phyloP scores from a whole-genome alignment of 345 rosid species.

The Eucalyptus tenuipes region DNA sequence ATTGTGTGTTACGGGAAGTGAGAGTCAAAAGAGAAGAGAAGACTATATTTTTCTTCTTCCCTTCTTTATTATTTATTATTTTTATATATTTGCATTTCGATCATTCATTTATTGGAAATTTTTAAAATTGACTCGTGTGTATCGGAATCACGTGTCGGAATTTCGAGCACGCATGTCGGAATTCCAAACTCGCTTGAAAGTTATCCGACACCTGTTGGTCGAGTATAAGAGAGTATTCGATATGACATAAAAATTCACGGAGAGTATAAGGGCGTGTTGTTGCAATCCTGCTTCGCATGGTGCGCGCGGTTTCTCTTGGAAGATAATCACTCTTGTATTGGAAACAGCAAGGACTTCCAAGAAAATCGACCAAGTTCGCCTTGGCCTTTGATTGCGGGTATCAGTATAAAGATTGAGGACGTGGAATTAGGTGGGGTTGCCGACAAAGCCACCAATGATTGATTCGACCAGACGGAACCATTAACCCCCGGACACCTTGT shows the following conservation, averaged over 20 bases:
- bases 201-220: too few relatives aligned
- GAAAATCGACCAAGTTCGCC: background rate
- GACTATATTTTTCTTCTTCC: too few relatives aligned
- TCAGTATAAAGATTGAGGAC: background rate
- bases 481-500: background rate
- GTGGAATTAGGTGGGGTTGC: background rate
- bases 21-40: too few relatives aligned
- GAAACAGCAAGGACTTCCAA: background rate
- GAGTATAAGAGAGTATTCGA: fast-evolving
- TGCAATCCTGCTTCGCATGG: background rate
- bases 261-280: background rate
- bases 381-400: too few relatives aligned
- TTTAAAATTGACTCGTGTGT: fast-evolving
- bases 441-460: background rate
- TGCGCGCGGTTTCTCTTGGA: background rate
- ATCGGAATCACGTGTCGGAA: fast-evolving
- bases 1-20: too few relatives aligned
- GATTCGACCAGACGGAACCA: background rate
- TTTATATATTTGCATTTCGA: too few relatives aligned
- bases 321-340: background rate
- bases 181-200: too few relatives aligned
- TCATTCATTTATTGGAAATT: fast-evolving
- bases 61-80: too few relatives aligned
- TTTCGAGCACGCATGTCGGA: fast-evolving
- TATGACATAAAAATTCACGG: too few relatives aligned